phyloP scores from a whole-genome alignment of 73 alveolate species.

The Paraurostyla sp. region DNA sequence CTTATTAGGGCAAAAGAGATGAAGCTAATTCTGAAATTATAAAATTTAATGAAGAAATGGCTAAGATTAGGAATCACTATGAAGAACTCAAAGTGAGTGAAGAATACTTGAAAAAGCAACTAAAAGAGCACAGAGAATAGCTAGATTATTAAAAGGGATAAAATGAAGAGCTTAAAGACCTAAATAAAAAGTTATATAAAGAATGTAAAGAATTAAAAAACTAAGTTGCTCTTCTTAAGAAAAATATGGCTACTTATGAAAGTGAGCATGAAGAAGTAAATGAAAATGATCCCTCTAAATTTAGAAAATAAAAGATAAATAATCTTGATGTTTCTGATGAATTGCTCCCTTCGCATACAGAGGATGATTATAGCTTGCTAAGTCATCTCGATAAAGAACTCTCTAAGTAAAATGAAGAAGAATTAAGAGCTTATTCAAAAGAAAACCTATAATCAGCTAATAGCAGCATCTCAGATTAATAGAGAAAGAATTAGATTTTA shows the following conservation, averaged over 20 bases:
- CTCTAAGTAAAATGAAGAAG: not conserved
- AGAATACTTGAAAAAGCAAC: not conserved
- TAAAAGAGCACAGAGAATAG: not conserved
- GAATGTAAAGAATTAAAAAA: not conserved
- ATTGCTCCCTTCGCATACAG: not conserved
- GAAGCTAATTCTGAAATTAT: conserved; percentile 17
- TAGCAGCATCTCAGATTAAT: no score
- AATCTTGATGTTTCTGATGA: not conserved
- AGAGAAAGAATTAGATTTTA: no score
- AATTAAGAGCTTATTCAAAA: no score
- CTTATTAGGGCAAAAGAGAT: conserved; percentile 11
- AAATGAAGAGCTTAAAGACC: conserved; percentile 4
- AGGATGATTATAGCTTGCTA: conserved; percentile 26
- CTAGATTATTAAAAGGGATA: not conserved
- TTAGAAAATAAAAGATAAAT: not conserved
- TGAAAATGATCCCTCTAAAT: not conserved
- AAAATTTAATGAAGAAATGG: conserved; percentile 23
- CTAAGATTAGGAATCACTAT: conserved; percentile 21
- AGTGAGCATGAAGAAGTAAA: not conserved
- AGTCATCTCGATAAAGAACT: conserved; percentile 16
- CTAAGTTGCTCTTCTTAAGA: not conserved
- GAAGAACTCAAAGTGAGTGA: conserved; percentile 28
- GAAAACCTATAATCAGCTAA: no score
- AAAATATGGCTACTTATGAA: not conserved
- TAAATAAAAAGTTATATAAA: not conserved